A percentile compares a stretch with the other conserved stretches of the same genome.
Conservation (phyloP, 2,329 filamentous ascomycete genomes). For the Aspergillus eucalypticola region DNA sequence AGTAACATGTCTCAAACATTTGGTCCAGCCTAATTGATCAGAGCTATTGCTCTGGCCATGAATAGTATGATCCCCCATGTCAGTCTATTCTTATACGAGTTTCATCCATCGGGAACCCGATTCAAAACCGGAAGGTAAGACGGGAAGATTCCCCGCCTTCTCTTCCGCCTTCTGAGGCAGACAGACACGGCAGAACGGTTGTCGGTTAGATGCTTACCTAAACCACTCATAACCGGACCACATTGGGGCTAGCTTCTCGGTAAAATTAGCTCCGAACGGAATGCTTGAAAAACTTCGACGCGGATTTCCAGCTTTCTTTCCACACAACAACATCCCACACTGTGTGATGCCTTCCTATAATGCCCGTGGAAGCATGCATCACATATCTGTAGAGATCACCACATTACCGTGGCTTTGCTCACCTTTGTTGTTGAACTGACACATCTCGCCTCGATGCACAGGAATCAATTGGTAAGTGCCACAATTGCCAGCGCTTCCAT, state of each 20-base stretch:
- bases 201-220: not conserved
- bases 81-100: not conserved
- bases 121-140: not conserved
- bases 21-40: not conserved
- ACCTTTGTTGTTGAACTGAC: constrained; percentile 10
- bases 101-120: not conserved
- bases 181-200: not conserved
- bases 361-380: constrained; percentile 10
- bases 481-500: not conserved
- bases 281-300: constrained; percentile 34
- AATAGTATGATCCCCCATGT: not conserved
- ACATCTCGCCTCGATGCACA: constrained; percentile 1
- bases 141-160: not conserved
- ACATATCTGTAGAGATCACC: constrained; percentile 1
- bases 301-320: constrained; percentile 19
- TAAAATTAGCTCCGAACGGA: constrained; percentile 29
- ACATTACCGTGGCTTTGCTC: constrained; percentile 1
- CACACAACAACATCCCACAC: constrained; percentile 3
- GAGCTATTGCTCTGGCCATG: not conserved
- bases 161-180: not conserved
- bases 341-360: constrained; percentile 17
- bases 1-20: not conserved
- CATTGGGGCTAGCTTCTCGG: constrained; percentile 23
- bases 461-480: constrained; percentile 31
- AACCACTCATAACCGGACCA: not conserved